These are phyloP conservation scores for Apiotrichum siamense DNA, from an alignment of 1,284 basidiomycete genomes.

Conservation along the genomic window DNA sequence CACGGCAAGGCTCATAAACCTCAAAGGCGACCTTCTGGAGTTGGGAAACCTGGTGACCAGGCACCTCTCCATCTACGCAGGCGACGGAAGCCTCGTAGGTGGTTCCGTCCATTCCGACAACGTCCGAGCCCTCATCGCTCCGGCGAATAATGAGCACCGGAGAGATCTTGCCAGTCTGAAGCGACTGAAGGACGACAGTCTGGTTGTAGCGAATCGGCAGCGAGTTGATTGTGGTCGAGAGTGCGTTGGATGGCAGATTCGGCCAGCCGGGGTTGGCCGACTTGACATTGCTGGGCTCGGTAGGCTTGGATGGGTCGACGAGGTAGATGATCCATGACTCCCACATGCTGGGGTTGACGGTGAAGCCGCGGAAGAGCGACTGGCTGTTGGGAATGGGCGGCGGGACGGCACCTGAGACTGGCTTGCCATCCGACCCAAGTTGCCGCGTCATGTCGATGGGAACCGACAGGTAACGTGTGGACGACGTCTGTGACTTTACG, in stretches of 20 bases:
- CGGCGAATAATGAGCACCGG: conserved; percentile 89
- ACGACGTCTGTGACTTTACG: conserved; percentile 84
- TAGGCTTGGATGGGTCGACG: conserved; percentile 63
- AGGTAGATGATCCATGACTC: conserved; percentile 84
- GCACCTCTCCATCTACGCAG: conserved; percentile 73
- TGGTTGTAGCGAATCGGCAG: conserved; percentile 88
- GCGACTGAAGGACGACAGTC: conserved; percentile 87
- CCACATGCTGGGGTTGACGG: conserved; percentile 50
- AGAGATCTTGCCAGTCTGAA: conserved; percentile 86
- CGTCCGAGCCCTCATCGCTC: conserved; percentile 82
- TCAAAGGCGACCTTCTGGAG: conserved; percentile 89
- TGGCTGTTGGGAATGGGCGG: conserved; percentile 11
- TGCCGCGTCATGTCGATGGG: conserved; percentile 82
- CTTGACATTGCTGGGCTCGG: conserved; percentile 67
- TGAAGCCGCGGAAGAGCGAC: conserved; percentile 42
- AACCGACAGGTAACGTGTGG: conserved; percentile 91
- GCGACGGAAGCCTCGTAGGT: conserved; percentile 23
- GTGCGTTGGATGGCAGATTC: conserved; percentile 79
- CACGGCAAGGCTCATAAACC: conserved; percentile 58
- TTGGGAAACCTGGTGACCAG: conserved; percentile 90
- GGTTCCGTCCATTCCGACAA: conserved; percentile 66
- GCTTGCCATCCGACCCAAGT: conserved; percentile 80
- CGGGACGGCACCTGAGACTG: conserved; percentile 61
- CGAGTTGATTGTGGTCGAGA: conserved; percentile 50
- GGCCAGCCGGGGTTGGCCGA: conserved; percentile 56